Evolutionary conservation across 805 yeast species (phyloP).

Genomic region (Hanseniaspora osmophila): DNA sequence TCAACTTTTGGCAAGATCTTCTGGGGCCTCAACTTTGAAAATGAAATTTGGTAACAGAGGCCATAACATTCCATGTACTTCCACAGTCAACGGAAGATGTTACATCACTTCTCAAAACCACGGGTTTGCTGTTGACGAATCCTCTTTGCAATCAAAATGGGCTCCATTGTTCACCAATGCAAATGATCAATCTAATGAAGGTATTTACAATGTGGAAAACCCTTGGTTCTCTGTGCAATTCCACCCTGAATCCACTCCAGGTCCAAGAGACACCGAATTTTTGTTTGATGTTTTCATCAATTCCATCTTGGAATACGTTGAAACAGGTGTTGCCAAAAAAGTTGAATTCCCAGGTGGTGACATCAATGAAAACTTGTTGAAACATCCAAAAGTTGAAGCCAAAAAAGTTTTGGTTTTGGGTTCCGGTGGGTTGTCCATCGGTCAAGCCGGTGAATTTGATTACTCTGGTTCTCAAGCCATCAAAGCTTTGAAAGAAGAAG

Average conservation of each 20-base stretch:
- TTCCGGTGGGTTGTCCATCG: constrained; percentile 93
- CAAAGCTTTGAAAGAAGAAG: constrained; percentile 84
- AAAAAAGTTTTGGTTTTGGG: constrained; percentile 84
- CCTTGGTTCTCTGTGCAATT: constrained; percentile 97
- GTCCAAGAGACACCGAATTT: constrained; percentile 97
- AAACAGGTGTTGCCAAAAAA: constrained; percentile 41
- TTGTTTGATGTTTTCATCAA: constrained; percentile 85
- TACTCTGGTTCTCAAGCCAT: constrained; percentile 96
- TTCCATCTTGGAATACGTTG: constrained; percentile 40
- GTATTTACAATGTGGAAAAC: constrained; percentile 77
- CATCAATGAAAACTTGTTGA: constrained; percentile 55
- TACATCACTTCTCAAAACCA: constrained; percentile 98
- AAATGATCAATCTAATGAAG: constrained; percentile 95
- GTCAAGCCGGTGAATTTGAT: constrained; percentile 97
- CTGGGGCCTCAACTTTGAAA: constrained; percentile 87
- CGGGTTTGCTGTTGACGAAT: constrained; percentile 89
- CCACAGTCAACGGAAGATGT: constrained; percentile 82
- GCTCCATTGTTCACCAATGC: constrained; percentile 88
- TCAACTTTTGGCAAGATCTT: constrained; percentile 86
- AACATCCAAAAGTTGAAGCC: constrained; percentile 66
- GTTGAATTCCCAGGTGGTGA: constrained; percentile 87
- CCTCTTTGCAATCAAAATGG: constrained; percentile 56
- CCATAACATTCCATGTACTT: constrained; percentile 93
- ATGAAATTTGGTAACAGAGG: constrained; percentile 98
- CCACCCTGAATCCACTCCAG: constrained; percentile 98